phyloP scores from a whole-genome alignment of 495 filamentous ascomycete genomes.

The Podospora didyma region DNA sequence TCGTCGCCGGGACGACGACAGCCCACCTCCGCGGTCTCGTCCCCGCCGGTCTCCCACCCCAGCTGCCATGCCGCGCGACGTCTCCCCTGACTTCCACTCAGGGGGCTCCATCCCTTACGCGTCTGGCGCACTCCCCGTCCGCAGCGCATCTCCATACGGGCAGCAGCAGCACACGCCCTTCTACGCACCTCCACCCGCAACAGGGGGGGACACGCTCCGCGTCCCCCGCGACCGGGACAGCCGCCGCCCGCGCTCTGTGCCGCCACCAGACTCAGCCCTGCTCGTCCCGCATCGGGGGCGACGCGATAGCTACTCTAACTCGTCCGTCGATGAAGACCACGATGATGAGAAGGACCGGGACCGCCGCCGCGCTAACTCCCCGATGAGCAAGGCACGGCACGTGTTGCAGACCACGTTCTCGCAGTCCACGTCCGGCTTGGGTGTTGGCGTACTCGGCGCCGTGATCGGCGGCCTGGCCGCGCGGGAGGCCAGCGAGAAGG shows the following conservation, averaged over 20 bases:
- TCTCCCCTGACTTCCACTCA: constrained; percentile 6
- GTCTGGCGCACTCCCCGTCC: not conserved
- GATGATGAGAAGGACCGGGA: not conserved
- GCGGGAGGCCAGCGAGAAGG: constrained; percentile 33
- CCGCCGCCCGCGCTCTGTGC: constrained; percentile 4
- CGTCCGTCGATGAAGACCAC: not conserved
- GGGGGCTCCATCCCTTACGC: not conserved
- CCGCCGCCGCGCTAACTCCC: not conserved
- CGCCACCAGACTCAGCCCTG: not conserved
- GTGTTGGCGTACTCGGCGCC: constrained; percentile 40
- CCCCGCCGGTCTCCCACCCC: not conserved
- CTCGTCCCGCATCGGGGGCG: not conserved
- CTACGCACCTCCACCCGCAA: constrained; percentile 2
- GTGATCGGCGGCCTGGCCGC: constrained; percentile 42
- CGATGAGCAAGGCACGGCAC: constrained; percentile 22
- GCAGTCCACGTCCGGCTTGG: constrained; percentile 35
- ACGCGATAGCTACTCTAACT: not conserved
- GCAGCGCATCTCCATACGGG: not conserved
- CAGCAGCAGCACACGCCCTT: constrained; percentile 10
- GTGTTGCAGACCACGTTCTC: constrained; percentile 31
- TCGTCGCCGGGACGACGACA: not conserved
- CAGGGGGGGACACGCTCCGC: not conserved
- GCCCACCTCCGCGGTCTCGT: not conserved
- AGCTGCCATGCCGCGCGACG: not conserved
- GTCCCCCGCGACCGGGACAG: not conserved